Base-by-base conservation (phyloP, 306 rosid species). In the Cucurbita ficifolia region DNA sequence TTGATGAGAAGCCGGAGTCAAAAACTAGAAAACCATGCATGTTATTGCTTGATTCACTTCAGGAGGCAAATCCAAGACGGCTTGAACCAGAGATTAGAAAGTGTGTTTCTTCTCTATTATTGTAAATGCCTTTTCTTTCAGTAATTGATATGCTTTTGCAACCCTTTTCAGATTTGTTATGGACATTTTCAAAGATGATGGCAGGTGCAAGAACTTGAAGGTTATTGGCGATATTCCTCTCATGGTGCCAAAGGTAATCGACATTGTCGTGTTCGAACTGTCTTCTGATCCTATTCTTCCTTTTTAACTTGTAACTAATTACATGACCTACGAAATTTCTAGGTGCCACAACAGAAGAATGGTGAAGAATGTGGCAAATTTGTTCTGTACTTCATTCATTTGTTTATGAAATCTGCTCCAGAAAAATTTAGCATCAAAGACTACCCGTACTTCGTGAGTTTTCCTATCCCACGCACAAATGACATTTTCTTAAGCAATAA, bases 281-380 rank as follows among this genome's bases (percentile, higher is more conserved):
- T 74, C 24, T 16, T 55, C 53, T 18, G 19, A 55, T 19, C 42
- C 40, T 22, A 6, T 50, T 16, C 16, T 16, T n/a, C 38, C 42
- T 72, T 51, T 51, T 16, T 13, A 35, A n/a, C 61, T 36, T 33
- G 35, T 10, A 11, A 64, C 61, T 68, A 46, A 68, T 50, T 42
- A 29, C 33, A 39, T 10, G 19, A 29, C 33, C 38, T 21, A 40
- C 21, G 29, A 29, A 56, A 52, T 57, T 51, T 83, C 77, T 74
- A 91, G 97, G 97, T 91, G 24, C 97, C 97, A 18, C 96, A 87
- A 57, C 96, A 91, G 84, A 84, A 84, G 76, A 84, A 87, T 78
- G 89, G 78, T 36, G 81, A 78, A 45, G 97, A 87, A 73, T 91
- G 97, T 33, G 97, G 97, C 57, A 83, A 75, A 73, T 91, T 87